These are phyloP conservation scores for Erysiphe pulchra DNA, from an alignment of 2,329 filamentous ascomycete species.

Conservation along the genomic window DNA sequence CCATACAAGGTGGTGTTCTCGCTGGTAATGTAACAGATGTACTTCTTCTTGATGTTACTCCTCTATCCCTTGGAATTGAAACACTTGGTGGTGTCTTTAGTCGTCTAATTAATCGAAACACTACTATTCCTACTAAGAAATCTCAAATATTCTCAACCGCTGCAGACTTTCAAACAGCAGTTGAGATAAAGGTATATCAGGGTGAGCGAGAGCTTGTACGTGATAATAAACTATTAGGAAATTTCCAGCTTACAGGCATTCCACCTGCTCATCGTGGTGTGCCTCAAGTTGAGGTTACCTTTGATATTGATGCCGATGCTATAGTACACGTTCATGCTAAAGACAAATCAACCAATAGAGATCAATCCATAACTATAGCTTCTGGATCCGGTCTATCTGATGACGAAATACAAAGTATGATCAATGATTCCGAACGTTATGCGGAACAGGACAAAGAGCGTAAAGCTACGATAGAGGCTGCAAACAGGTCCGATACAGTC, in stretches of 20 bases:
- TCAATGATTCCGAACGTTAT: slow-evolving; percentile 92
- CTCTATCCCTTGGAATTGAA: slow-evolving; percentile 92
- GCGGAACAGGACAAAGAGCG: slow-evolving; percentile 88
- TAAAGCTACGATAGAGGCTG: slow-evolving; percentile 81
- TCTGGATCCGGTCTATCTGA: slow-evolving; percentile 94
- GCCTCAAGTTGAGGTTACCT: slow-evolving; percentile 90
- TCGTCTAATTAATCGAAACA: slow-evolving; percentile 95
- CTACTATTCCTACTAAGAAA: slow-evolving; percentile 98
- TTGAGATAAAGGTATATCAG: slow-evolving; percentile 99
- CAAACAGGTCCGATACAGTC: slow-evolving; percentile 91
- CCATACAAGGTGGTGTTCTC: slow-evolving; percentile 89
- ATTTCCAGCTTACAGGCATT: slow-evolving; percentile 98
- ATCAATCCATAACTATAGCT: slow-evolving; percentile 97
- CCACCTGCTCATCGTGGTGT: slow-evolving; percentile 90
- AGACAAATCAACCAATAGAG: slow-evolving; percentile 98
- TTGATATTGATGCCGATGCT: slow-evolving; percentile 94
- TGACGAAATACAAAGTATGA: slow-evolving; percentile 87
- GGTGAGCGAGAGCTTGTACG: slow-evolving; percentile 97
- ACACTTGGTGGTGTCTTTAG: slow-evolving; percentile 96
- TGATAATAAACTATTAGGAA: slow-evolving; percentile 95
- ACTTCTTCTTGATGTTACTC: slow-evolving; percentile 82
- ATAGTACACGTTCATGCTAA: slow-evolving; percentile 96
- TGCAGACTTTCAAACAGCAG: slow-evolving; percentile 92
- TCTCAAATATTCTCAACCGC: slow-evolving; percentile 95
- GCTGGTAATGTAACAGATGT: slow-evolving; percentile 93